Base-by-base conservation (phyloP, 805 yeast species). In the Lipomyces starkeyi region DNA sequence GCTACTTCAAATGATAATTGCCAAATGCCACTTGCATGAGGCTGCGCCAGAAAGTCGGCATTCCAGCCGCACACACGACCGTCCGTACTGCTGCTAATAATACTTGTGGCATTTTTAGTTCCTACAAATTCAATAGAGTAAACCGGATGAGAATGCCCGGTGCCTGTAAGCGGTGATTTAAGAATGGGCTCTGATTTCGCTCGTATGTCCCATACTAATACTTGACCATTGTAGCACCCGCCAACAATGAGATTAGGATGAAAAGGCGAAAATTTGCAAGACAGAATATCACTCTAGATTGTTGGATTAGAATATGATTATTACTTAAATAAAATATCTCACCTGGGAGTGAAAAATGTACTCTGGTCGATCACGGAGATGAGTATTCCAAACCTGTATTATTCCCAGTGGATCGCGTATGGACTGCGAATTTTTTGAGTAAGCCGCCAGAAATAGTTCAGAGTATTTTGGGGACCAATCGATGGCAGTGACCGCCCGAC, bases 201-300 rank as follows among this genome's bases (percentile, higher is more conserved):
- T 14, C 82, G 66, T 58, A 78, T 70, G 59, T 86, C 88, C 88
- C 88, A 86, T n/a, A 83, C 76, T 14, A 81, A 79, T 0, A 86
- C 66, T 62, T 80, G 83, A 1, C 89, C 89, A 73, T 83, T 83
- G 47, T 77, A 76, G 40, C 83, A 78, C 0, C 87, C 85, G 2
- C 85, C 89, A 57, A 82, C 78, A 8, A 84, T 74, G 35, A 80
- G 76, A 35, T 78, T 76, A 3, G 82, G 76, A 57, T 79, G 77
- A 32, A 75, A 73, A 13, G 78, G 78, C 34, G 86, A 85, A 68
- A 85, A 84, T 54, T 74, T 75, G 22, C 84, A 78, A 1, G 70
- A 59, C n/a, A 80, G 70, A 14, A 86, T 80, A 6, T 80, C 78
- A 20, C 85, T 78, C n/a, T 68, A 34, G 22, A 14, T 25, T 3